phyloP scores from a whole-genome alignment of 2,329 filamentous ascomycete genomes.

The Botryotinia calthae region DNA sequence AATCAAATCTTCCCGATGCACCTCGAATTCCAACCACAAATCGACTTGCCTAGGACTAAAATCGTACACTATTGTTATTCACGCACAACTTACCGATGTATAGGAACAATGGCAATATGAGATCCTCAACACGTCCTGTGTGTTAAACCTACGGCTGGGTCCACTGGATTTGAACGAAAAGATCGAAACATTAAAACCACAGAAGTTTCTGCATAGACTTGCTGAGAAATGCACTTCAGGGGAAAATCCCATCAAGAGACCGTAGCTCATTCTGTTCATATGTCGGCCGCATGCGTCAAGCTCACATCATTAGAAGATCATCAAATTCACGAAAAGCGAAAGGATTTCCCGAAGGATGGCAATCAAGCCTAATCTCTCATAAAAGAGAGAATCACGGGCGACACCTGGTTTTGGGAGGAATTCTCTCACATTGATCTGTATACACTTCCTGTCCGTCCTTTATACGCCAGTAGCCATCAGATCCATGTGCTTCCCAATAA shows the following conservation, averaged over 20 bases:
- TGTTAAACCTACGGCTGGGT: neutral
- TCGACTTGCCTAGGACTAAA: neutral
- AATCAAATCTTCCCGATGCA: neutral
- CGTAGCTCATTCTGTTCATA: neutral
- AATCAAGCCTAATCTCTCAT: slow-evolving; percentile 82
- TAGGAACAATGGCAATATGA: neutral
- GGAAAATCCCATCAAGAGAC: neutral
- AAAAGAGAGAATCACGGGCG: slow-evolving; percentile 66
- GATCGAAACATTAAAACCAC: neutral
- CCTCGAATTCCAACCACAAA: neutral
- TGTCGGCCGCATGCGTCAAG: neutral
- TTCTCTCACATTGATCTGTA: slow-evolving; percentile 59
- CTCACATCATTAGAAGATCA: slow-evolving; percentile 20
- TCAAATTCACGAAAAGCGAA: slow-evolving; percentile 18
- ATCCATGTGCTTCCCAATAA: slow-evolving; percentile 31
- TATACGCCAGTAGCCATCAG: slow-evolving; percentile 37
- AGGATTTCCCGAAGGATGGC: slow-evolving; percentile 53
- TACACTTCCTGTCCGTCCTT: slow-evolving; percentile 39
- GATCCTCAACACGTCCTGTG: too few relatives aligned
- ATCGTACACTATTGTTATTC: too few relatives aligned
- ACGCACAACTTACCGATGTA: neutral
- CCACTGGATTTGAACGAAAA: neutral
- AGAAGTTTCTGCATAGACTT: neutral
- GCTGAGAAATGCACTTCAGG: neutral
- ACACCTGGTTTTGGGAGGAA: slow-evolving; percentile 69